Conservation (phyloP, 148 eudicot genomes). For the Diospyros lotus region DNA sequence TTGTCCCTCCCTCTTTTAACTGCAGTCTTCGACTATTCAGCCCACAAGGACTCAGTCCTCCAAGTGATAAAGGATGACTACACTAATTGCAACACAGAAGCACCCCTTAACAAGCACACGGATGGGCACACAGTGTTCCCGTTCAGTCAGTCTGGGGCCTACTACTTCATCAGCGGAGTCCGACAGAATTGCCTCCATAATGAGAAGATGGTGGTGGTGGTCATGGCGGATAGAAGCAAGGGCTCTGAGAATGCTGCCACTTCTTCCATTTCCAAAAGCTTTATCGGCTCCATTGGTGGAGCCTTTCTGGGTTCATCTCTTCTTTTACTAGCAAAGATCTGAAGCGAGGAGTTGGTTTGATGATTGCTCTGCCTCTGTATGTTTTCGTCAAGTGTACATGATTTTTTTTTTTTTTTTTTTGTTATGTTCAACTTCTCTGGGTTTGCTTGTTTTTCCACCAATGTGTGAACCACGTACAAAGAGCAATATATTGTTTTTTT, state of each 20-base stretch:
- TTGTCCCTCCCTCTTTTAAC: neutral
- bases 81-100: constrained; percentile 53
- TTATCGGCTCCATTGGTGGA: constrained; percentile 35
- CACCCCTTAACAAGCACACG: constrained; percentile 39
- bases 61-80: constrained; percentile 62
- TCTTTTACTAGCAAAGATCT: neutral
- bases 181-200: constrained; percentile 61
- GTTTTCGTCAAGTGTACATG: no score
- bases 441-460: no score
- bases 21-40: constrained; percentile 59
- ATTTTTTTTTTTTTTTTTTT: constrained; percentile 1
- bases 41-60: constrained; percentile 60
- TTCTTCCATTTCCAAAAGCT: constrained; percentile 17
- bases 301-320: constrained; percentile 46
- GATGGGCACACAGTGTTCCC: constrained; percentile 67
- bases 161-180: constrained; percentile 82
- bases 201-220: constrained; percentile 61
- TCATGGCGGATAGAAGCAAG: constrained; percentile 58
- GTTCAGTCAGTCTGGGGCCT: constrained; percentile 57
- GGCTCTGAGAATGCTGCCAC: neutral
- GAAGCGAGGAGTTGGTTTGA: no score
- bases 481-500: neutral
- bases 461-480: neutral
- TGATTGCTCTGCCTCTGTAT: no score
- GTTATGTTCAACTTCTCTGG: neutral